Evolutionary conservation across 352 stramenopile genomes (phyloP).

Genomic region (Globisporangium okanoganense): DNA sequence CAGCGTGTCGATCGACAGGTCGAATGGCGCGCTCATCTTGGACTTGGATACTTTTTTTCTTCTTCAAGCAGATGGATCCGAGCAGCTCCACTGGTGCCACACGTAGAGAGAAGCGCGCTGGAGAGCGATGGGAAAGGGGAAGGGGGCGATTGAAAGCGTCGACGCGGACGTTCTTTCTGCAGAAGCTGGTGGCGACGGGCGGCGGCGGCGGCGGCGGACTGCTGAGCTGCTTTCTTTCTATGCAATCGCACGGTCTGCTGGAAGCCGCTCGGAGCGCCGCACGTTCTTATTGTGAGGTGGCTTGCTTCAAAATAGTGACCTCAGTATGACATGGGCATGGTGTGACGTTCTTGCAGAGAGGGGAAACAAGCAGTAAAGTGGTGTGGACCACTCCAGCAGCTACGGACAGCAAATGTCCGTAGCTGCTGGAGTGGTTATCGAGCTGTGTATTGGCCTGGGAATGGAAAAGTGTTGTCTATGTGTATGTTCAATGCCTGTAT

Average conservation of each 20-base stretch:
- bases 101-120: too few species aligned
- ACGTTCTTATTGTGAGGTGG: background rate
- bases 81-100: conserved; percentile 3
- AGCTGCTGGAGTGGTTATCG: too few species aligned
- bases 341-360: background rate
- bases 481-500: background rate
- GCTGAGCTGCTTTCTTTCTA: conserved; percentile 10
- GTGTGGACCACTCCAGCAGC: conserved; percentile 8
- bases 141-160: background rate
- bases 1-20: conserved; percentile 84
- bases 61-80: background rate
- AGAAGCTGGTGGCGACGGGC: background rate
- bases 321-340: too few species aligned
- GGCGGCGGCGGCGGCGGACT: too few species aligned
- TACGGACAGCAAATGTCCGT: too few species aligned
- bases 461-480: conserved; percentile 1
- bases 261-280: conserved; percentile 1
- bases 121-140: background rate
- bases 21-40: conserved; percentile 59
- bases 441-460: background rate
- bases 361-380: background rate
- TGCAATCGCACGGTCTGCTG: conserved; percentile 4
- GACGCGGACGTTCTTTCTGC: background rate
- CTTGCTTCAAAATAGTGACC: background rate
- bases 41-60: conserved; percentile 3